phyloP scores from a whole-genome alignment of 2,329 filamentous ascomycete genomes.

The Colletotrichum sp. region DNA sequence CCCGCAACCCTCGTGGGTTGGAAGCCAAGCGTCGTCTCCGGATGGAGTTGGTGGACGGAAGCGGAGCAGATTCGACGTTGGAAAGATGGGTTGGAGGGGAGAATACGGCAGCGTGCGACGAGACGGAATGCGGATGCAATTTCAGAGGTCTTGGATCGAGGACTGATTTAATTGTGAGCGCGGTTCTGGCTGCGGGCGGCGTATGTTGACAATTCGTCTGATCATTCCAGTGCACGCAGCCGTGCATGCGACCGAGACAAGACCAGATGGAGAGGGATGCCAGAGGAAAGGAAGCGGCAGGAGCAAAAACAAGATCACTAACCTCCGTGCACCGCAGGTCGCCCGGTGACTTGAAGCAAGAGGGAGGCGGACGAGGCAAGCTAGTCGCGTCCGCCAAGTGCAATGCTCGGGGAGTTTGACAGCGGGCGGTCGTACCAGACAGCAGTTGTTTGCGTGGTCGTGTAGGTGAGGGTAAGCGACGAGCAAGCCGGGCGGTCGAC shows the following conservation, averaged over 20 bases:
- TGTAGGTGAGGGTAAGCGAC: neutral
- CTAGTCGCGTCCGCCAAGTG: neutral
- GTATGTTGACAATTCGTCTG: neutral
- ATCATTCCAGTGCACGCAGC: constrained; percentile 5
- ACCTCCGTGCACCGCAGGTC: constrained; percentile 12
- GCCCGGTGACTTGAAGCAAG: neutral
- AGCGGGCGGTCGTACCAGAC: neutral
- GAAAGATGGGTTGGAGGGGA: neutral
- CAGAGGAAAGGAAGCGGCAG: neutral
- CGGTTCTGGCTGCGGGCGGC: neutral
- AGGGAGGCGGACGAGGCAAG: neutral
- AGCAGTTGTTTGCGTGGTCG: neutral
- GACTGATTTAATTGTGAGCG: constrained; percentile 14
- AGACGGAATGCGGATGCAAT: constrained; percentile 7
- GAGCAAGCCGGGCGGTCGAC: neutral
- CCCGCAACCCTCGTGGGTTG: constrained; percentile 11
- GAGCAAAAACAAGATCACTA: neutral
- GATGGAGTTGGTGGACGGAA: neutral
- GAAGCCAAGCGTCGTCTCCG: neutral
- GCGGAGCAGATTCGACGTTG: neutral
- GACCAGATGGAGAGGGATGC: neutral
- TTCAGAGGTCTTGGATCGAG: constrained; percentile 6
- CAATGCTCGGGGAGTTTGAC: neutral
- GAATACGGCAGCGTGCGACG: neutral
- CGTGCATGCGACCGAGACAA: neutral